Percentiles rank a stretch among this genome's conserved stretches.
phyloP scores from a whole-genome alignment of 1,139 yeast genomes.

The Sugiyamaella japonica region DNA sequence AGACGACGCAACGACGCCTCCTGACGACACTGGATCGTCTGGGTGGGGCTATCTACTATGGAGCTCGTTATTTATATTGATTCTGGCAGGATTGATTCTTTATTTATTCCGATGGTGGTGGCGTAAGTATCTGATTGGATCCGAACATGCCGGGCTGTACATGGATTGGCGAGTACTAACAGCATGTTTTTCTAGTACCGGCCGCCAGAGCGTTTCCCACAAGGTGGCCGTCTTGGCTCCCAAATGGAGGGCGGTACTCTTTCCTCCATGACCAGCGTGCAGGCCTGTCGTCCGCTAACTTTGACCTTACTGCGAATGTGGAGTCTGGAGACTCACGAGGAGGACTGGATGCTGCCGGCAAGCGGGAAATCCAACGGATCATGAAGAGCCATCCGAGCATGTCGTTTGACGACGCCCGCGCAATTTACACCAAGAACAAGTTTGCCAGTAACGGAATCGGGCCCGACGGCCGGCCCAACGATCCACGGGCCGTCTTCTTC shows the following conservation, averaged over 20 bases:
- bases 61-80: constrained; percentile 17
- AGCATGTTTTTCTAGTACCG: constrained; percentile 8
- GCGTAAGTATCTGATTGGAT: constrained; percentile 19
- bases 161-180: constrained; percentile 5
- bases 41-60: constrained; percentile 21
- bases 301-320: constrained; percentile 55
- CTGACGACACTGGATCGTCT: constrained; percentile 8
- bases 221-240: constrained; percentile 20
- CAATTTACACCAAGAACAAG: constrained; percentile 49
- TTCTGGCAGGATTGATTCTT: constrained; percentile 19
- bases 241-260: constrained; percentile 34
- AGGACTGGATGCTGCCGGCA: constrained; percentile 62
- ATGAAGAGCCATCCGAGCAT: constrained; percentile 53
- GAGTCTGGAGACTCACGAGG: constrained; percentile 52
- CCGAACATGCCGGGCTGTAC: not conserved
- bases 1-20: not conserved
- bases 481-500: constrained; percentile 52
- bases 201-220: constrained; percentile 17
- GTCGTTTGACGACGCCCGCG: constrained; percentile 71
- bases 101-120: constrained; percentile 25
- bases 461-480: constrained; percentile 42
- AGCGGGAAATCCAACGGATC: constrained; percentile 50
- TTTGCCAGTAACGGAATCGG: constrained; percentile 57
- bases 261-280: constrained; percentile 61
- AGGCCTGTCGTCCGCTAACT: constrained; percentile 64